A percentile compares a stretch with the other conserved stretches of the same genome.
Conservation (phyloP, 257 asterid genomes). For the Capsicum rhomboideum region DNA sequence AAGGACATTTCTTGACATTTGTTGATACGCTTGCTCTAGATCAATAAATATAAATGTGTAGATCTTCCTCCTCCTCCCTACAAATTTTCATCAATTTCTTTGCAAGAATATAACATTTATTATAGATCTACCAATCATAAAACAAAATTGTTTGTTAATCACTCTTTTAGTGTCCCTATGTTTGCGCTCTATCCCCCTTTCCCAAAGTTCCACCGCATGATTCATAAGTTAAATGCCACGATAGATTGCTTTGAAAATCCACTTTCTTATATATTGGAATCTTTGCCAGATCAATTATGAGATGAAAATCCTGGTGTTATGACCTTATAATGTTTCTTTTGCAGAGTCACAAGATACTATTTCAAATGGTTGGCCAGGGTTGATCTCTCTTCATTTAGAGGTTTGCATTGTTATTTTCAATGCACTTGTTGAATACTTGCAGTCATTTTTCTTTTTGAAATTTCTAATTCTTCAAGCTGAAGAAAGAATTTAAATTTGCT, state of each 20-base stretch:
- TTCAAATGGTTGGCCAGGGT: conserved; percentile 85
- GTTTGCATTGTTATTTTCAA: conserved; percentile 27
- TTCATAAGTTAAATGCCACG: not conserved
- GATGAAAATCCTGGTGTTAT: not conserved
- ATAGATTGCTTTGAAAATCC: not conserved
- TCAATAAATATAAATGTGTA: not conserved
- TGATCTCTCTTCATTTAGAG: conserved; percentile 72
- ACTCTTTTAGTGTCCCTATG: not conserved
- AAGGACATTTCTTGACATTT: not conserved
- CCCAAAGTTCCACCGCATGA: not conserved
- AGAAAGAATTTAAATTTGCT: not conserved
- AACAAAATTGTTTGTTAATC: not conserved
- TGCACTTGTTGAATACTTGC: not conserved
- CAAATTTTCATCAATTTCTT: not conserved
- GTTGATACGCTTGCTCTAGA: not conserved
- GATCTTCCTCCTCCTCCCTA: not conserved
- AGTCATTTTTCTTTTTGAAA: not conserved
- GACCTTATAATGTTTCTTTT: not conserved
- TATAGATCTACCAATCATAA: not conserved
- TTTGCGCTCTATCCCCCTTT: not conserved
- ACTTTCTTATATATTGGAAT: not conserved
- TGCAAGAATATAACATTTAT: not conserved
- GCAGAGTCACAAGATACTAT: conserved; percentile 70
- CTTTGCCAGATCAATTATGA: not conserved
- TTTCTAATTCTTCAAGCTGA: not conserved